phyloP scores from a whole-genome alignment of 208 protist genomes.

The Blastocrithidia nonstop region DNA sequence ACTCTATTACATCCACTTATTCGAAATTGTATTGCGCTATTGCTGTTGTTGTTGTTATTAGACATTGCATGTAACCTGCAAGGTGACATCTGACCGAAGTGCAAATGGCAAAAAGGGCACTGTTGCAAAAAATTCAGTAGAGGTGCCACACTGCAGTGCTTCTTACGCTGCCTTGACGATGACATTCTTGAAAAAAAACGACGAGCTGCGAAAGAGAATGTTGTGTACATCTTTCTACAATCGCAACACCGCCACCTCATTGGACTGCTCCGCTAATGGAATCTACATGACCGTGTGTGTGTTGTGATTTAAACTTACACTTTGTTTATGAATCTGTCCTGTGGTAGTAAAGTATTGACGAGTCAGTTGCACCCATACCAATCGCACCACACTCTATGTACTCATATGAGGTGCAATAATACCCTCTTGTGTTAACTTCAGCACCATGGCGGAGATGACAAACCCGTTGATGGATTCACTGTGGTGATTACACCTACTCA shows the following conservation, averaged over 20 bases:
- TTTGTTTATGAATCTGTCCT: neutral
- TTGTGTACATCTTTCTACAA: constrained; percentile 56
- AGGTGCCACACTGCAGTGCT: constrained; percentile 31
- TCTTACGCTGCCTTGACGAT: constrained; percentile 46
- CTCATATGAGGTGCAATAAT: constrained; percentile 50
- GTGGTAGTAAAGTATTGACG: constrained; percentile 31
- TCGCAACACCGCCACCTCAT: constrained; percentile 47
- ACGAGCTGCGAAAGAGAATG: constrained; percentile 59
- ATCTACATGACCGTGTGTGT: constrained; percentile 2
- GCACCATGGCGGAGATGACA: constrained; percentile 44
- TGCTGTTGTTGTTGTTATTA: constrained; percentile 6
- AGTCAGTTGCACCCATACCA: constrained; percentile 59
- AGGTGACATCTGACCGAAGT: constrained; percentile 49
- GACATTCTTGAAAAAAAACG: constrained; percentile 37
- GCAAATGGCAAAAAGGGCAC: constrained; percentile 40
- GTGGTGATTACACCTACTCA: constrained; percentile 37
- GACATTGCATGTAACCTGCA: neutral
- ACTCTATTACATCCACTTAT: neutral
- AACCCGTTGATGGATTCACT: constrained; percentile 69
- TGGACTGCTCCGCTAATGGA: constrained; percentile 22
- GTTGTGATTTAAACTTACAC: neutral
- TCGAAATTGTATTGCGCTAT: neutral
- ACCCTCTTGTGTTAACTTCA: constrained; percentile 53
- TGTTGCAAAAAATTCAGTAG: constrained; percentile 28
- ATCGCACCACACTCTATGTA: constrained; percentile 54